These are phyloP conservation scores for Dissoconium aciculare DNA, from an alignment of 2,329 filamentous ascomycete species.

Conservation along the genomic window DNA sequence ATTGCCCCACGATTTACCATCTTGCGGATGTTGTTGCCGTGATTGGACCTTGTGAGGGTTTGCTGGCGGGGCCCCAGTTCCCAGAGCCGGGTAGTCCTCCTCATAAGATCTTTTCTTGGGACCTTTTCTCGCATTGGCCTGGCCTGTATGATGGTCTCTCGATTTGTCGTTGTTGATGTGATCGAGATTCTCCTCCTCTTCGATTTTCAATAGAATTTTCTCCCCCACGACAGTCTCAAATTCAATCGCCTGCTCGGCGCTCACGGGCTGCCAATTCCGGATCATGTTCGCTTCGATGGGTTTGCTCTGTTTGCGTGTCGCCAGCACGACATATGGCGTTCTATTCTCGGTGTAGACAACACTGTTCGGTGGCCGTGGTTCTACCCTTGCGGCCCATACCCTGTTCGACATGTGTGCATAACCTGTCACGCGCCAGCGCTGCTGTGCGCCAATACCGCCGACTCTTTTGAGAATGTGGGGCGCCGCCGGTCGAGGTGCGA, in stretches of 20 bases:
- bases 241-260: constrained; percentile 52
- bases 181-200: constrained; percentile 51
- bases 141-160: constrained; percentile 49
- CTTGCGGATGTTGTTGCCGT: not conserved
- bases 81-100: constrained; percentile 32
- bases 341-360: constrained; percentile 66
- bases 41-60: constrained; percentile 16
- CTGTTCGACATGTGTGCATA: constrained; percentile 61
- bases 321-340: constrained; percentile 67
- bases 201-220: constrained; percentile 68
- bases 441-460: constrained; percentile 70
- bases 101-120: too few species aligned
- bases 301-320: constrained; percentile 57
- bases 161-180: constrained; percentile 50
- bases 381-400: constrained; percentile 73
- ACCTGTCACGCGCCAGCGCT: constrained; percentile 71
- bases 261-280: constrained; percentile 64
- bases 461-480: constrained; percentile 62
- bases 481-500: constrained; percentile 63
- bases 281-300: constrained; percentile 72
- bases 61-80: constrained; percentile 19
- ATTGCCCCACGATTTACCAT: constrained; percentile 3
- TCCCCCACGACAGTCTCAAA: constrained; percentile 79
- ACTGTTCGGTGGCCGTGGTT: constrained; percentile 52
- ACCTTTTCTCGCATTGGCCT: too few species aligned